Conservation (phyloP, 2,329 filamentous ascomycete genomes). For the Paracamarosporium sp. region DNA sequence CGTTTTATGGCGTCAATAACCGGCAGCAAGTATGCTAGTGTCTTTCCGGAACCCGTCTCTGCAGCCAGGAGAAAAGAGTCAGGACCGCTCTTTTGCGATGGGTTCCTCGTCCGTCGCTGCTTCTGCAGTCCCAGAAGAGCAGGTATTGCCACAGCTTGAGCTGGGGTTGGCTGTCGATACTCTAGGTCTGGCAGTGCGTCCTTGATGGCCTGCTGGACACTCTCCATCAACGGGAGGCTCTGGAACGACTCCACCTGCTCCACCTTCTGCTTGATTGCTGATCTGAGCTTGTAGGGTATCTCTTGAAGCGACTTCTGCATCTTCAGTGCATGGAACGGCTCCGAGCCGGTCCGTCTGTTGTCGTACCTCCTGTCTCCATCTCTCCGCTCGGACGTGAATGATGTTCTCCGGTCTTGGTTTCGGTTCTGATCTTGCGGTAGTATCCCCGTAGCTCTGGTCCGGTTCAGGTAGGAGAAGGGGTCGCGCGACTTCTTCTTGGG, state of each 20-base stretch:
- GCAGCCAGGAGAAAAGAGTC: constrained; percentile 84
- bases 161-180: constrained; percentile 82
- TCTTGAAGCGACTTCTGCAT: constrained; percentile 85
- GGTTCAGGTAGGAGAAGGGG: constrained; percentile 42
- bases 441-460: constrained; percentile 35
- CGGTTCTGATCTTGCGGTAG: constrained; percentile 25
- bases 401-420: constrained; percentile 11
- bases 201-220: constrained; percentile 74
- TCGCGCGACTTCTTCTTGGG: constrained; percentile 29
- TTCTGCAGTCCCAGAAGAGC: constrained; percentile 69
- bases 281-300: constrained; percentile 75
- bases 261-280: constrained; percentile 66
- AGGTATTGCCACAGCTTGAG: constrained; percentile 89
- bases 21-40: constrained; percentile 88
- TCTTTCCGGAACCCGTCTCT: constrained; percentile 97
- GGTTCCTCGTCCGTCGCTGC: constrained; percentile 35
- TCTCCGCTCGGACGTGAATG: neutral
- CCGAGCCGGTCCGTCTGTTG: constrained; percentile 46
- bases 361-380: constrained; percentile 18
- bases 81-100: constrained; percentile 49
- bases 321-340: constrained; percentile 81
- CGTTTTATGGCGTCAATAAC: constrained; percentile 84
- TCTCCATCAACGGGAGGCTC: constrained; percentile 76
- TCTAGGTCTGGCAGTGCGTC: constrained; percentile 78
- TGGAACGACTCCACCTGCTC: constrained; percentile 78